Percentiles rank a stretch among this genome's conserved stretches.
Evolutionary conservation across 2,329 filamentous ascomycete genomes (phyloP).

Genomic region (Lasiodiplodia theobromae): DNA sequence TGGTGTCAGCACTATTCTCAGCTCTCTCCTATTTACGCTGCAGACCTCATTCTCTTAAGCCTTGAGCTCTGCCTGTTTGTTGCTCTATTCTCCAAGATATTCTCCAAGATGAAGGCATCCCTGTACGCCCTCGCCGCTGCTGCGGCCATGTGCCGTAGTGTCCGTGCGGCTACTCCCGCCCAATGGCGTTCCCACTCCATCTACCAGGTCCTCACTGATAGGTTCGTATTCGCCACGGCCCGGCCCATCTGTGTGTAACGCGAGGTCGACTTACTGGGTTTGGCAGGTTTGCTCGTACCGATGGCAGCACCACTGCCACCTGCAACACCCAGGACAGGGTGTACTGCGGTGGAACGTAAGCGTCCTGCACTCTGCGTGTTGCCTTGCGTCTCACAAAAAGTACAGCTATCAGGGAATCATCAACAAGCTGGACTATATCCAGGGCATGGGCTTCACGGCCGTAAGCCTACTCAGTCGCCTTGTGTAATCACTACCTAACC

Average conservation of each 20-base stretch:
- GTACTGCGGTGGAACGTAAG: slow-evolving; percentile 27
- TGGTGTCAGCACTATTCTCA: background rate
- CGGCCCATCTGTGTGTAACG: background rate
- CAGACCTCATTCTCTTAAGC: background rate
- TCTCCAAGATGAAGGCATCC: slow-evolving; percentile 18
- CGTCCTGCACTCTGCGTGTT: too few relatives aligned
- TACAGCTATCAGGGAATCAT: slow-evolving; percentile 62
- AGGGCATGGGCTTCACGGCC: slow-evolving; percentile 66
- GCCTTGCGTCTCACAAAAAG: background rate
- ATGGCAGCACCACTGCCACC: slow-evolving; percentile 48
- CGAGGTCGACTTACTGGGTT: background rate
- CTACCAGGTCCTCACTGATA: slow-evolving; percentile 54
- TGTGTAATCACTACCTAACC: background rate
- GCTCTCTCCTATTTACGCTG: background rate
- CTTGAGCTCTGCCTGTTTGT: background rate
- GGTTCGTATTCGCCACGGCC: slow-evolving; percentile 33
- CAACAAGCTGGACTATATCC: slow-evolving; percentile 68
- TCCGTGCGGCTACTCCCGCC: slow-evolving; percentile 39
- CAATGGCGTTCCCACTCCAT: slow-evolving; percentile 51
- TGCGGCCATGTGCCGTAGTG: slow-evolving; percentile 17
- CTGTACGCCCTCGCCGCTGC: slow-evolving; percentile 17
- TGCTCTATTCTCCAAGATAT: background rate
- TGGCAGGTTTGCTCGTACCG: slow-evolving; percentile 46
- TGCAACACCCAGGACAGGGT: slow-evolving; percentile 42
- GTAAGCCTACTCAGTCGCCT: slow-evolving; percentile 43